phyloP scores from a whole-genome alignment of 768 basidiomycete species.

The Glaciozyma antarctica region DNA sequence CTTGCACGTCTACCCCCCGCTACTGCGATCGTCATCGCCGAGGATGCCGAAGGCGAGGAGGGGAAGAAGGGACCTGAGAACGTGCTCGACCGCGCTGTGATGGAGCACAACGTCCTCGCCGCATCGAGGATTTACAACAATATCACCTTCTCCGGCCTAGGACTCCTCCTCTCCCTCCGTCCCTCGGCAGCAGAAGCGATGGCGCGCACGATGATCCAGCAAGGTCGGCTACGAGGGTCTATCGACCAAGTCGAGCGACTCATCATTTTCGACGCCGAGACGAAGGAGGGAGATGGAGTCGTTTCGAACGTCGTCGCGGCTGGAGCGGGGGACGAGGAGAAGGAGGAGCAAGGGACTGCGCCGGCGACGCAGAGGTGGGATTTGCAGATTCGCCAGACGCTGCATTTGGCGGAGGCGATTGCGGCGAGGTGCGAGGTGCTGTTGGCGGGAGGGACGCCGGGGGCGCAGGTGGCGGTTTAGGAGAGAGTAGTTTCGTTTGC shows the following conservation, averaged over 20 bases:
- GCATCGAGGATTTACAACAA: constrained; percentile 97
- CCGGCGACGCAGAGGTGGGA: constrained; percentile 95
- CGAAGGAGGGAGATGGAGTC: constrained; percentile 82
- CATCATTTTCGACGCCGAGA: constrained; percentile 92
- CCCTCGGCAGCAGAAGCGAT: constrained; percentile 92
- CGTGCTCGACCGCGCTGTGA: constrained; percentile 90
- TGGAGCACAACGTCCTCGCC: constrained; percentile 96
- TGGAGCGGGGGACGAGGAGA: constrained; percentile 36
- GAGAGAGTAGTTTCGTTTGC: too few relatives aligned
- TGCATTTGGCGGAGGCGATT: constrained; percentile 23
- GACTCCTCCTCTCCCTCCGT: constrained; percentile 75
- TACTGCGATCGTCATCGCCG: constrained; percentile 56
- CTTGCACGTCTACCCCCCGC: constrained; percentile 81
- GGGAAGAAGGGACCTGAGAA: constrained; percentile 79
- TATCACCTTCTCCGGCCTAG: constrained; percentile 89
- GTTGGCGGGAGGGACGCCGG: background rate
- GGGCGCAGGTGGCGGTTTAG: too few relatives aligned
- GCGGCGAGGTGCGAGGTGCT: constrained; percentile 31
- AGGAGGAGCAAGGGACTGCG: constrained; percentile 65
- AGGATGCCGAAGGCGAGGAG: constrained; percentile 45
- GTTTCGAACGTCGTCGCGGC: constrained; percentile 33
- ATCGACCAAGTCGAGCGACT: constrained; percentile 94
- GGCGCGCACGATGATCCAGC: constrained; percentile 98
- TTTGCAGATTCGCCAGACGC: constrained; percentile 25
- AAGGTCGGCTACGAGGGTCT: constrained; percentile 71